Evolutionary conservation across 176 grass and related monocot genomes (phyloP), one percentile per base, ranked within the genome.

Genomic region (Aechmea fasciata): DNA sequence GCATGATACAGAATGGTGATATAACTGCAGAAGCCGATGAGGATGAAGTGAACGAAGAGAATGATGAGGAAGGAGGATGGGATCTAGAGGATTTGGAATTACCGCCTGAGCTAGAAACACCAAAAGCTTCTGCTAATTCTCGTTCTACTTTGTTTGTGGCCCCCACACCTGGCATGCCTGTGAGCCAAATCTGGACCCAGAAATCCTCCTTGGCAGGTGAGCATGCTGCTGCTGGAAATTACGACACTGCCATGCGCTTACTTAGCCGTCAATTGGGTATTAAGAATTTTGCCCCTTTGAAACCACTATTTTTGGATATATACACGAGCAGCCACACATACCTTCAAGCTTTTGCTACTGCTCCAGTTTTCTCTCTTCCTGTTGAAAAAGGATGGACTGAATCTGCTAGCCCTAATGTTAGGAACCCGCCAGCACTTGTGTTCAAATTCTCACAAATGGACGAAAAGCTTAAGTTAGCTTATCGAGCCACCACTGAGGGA

Each of bases 351-450:
- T 72, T 93, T 77, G 81, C 84, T 73, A 69, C 77, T 14, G 84
- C 71, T 24, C 83, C 94, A 0, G 82, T 89, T 11, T 73, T 97
- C 68, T 80, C 89, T 22, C 53, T 85, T 79, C 84, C 94, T 82
- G 89, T 92, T 81, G 94, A 97, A 77, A 97, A 93, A 72, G 89
- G 86, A 23, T 97, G 94, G 94, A 90, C 70, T 2, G 94, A 97
- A 55, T 90, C 87, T 11, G 69, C 84, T 25, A 97, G 86, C 73
- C 89, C 94, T 71, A 92, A 92, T 64, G 89, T 93, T 74, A 89
- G 94, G 72, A 79, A 82, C 1, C 89, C 94, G 22, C 94, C 94
- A 68, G 75, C 94, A 59, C 89, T 97, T 69, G 84, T 93, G 62
- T 93, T 87, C 65, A 90, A 83, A 54, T 90, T 97, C 71, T 84